A percentile compares a stretch with the other conserved stretches of the same genome.
Evolutionary conservation across 495 filamentous ascomycete genomes (phyloP).

Genomic region (Podospora appendiculata): DNA sequence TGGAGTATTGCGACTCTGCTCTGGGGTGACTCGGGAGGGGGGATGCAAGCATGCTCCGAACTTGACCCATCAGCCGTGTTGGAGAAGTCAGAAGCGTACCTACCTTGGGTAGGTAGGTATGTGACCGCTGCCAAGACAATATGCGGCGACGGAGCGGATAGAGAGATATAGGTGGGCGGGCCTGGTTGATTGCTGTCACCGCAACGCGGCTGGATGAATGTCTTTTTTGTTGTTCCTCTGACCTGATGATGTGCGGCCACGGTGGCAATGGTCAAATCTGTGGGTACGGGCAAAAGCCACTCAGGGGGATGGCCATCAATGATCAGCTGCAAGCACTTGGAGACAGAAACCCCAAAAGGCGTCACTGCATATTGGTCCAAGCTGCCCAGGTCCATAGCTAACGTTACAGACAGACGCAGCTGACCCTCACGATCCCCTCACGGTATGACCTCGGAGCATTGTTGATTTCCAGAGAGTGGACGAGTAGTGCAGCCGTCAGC

Average conservation of each 20-base stretch:
- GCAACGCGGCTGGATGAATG: slow-evolving; percentile 16
- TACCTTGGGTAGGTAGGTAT: not conserved
- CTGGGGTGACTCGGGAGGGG: not conserved
- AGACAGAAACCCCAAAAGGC: no score
- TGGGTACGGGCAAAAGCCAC: no score
- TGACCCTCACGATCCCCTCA: not conserved
- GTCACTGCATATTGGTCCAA: no score
- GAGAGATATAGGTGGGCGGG: no score
- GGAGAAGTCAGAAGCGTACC: slow-evolving; percentile 9
- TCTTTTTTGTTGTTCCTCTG: not conserved
- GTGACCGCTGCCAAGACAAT: slow-evolving; percentile 12
- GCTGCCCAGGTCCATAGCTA: not conserved
- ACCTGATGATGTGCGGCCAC: not conserved
- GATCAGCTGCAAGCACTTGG: no score
- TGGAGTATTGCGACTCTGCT: not conserved
- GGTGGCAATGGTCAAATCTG: not conserved
- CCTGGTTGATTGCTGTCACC: not conserved
- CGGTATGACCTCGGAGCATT: not conserved
- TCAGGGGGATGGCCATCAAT: no score
- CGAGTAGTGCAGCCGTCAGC: not conserved
- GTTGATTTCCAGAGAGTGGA: not conserved
- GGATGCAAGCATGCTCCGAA: not conserved
- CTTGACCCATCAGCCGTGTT: slow-evolving; percentile 12
- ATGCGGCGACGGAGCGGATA: slow-evolving; percentile 9
- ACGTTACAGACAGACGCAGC: not conserved